Evolutionary conservation across 495 filamentous ascomycete genomes (phyloP).

Genomic region (Elasticomyces elasticus): DNA sequence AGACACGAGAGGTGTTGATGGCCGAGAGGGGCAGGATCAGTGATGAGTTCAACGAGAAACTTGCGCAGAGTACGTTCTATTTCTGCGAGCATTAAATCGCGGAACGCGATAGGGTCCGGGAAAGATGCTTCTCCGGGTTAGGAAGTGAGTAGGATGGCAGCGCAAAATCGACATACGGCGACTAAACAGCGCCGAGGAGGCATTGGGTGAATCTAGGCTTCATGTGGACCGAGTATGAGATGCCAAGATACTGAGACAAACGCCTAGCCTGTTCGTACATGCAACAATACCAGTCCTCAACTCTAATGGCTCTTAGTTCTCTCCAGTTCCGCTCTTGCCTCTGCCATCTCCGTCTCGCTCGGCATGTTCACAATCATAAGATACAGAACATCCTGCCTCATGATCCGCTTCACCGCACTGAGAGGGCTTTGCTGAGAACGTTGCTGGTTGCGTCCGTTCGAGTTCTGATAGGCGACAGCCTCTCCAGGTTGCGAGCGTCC

Average conservation of each 20-base stretch:
- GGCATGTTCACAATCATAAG: slow-evolving; percentile 30
- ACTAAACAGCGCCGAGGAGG: too few relatives aligned
- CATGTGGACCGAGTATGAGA: too few relatives aligned
- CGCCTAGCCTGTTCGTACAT: too few relatives aligned
- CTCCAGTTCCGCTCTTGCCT: slow-evolving; percentile 11
- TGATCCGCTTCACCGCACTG: slow-evolving; percentile 18
- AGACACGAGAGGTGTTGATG: slow-evolving; percentile 12
- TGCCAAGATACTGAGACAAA: too few relatives aligned
- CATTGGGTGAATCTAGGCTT: too few relatives aligned
- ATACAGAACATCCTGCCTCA: slow-evolving; percentile 28
- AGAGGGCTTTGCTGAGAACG: not conserved
- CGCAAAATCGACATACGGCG: too few relatives aligned
- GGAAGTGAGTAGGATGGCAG: too few relatives aligned
- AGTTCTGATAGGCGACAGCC: not conserved
- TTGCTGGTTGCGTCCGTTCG: not conserved
- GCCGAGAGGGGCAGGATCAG: slow-evolving; percentile 6
- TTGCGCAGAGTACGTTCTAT: slow-evolving; percentile 6
- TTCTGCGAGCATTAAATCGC: slow-evolving; percentile 23
- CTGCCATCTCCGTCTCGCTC: slow-evolving; percentile 20
- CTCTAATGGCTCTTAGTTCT: too few relatives aligned
- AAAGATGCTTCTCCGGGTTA: too few relatives aligned
- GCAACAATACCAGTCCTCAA: too few relatives aligned
- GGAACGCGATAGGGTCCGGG: too few relatives aligned
- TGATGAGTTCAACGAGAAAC: not conserved
- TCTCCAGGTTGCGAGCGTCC: not conserved